Conservation (phyloP, 2,329 filamentous ascomycete genomes). For the Capronia epimyces region DNA sequence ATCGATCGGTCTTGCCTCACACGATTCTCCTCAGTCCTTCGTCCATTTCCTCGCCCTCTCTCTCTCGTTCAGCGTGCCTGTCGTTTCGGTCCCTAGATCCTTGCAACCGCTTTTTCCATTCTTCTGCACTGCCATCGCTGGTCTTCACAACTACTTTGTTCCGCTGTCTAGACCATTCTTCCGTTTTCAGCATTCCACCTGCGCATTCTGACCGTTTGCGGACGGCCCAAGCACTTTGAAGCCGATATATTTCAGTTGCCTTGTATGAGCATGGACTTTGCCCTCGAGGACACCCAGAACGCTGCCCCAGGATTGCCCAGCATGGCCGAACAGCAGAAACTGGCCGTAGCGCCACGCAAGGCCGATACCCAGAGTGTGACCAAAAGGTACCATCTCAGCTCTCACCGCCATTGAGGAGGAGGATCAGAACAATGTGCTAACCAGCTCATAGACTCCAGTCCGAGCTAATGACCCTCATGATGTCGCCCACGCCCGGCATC, state of each 20-base stretch:
- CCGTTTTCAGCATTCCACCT: slow-evolving; percentile 26
- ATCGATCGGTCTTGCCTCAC: neutral
- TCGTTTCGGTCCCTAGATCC: neutral
- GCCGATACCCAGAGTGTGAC: slow-evolving; percentile 68
- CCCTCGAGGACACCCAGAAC: slow-evolving; percentile 61
- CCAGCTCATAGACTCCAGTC: slow-evolving; percentile 69
- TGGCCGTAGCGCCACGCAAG: slow-evolving; percentile 50
- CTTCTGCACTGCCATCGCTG: neutral
- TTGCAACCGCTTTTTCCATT: slow-evolving; percentile 4
- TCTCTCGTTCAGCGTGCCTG: neutral
- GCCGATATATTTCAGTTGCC: slow-evolving; percentile 2
- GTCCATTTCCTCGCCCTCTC: neutral
- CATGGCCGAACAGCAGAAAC: slow-evolving; percentile 55
- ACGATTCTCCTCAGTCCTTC: neutral
- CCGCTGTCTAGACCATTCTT: slow-evolving; percentile 22
- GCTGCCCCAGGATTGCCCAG: slow-evolving; percentile 54
- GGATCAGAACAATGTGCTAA: neutral
- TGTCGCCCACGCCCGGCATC: slow-evolving; percentile 83
- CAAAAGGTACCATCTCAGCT: slow-evolving; percentile 56
- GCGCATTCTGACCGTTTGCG: slow-evolving; percentile 16
- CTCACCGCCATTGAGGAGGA: neutral
- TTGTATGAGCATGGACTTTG: slow-evolving; percentile 46
- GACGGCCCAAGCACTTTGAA: slow-evolving; percentile 9
- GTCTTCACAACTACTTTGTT: neutral
- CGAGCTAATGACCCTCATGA: slow-evolving; percentile 98